phyloP scores from a whole-genome alignment of 345 rosid genomes.

The Microcos paniculata region DNA sequence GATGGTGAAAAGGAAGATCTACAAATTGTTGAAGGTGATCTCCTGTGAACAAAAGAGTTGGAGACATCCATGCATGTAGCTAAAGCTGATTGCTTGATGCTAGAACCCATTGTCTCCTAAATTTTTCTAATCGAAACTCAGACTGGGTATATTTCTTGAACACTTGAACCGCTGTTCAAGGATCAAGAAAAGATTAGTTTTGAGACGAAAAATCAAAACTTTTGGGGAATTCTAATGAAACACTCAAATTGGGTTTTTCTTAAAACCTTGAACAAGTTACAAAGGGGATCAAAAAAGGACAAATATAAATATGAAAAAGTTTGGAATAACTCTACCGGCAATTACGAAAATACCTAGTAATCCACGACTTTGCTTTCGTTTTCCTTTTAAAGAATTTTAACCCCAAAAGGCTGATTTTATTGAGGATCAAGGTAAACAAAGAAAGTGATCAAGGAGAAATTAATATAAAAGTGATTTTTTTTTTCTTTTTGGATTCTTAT shows the following conservation, averaged over 20 bases:
- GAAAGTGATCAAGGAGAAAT: not conserved
- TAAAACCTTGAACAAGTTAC: not conserved
- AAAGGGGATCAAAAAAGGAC: slow-evolving; percentile 6
- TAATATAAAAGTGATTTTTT: slow-evolving; percentile 1
- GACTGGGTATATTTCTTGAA: not conserved
- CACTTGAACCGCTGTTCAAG: not conserved
- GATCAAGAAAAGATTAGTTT: not conserved
- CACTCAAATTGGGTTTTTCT: not conserved
- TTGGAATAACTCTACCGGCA: not conserved
- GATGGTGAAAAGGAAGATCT: slow-evolving; percentile 44
- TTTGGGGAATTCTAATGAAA: not conserved
- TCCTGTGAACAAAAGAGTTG: slow-evolving; percentile 36
- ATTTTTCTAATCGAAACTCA: not conserved
- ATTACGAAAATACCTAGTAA: slow-evolving; percentile 11
- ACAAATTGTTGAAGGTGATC: slow-evolving; percentile 13
- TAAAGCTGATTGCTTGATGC: slow-evolving; percentile 34
- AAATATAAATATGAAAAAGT: not conserved
- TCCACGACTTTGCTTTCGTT: not conserved
- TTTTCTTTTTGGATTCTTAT: not conserved
- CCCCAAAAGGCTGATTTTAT: not conserved
- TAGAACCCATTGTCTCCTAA: slow-evolving; percentile 39
- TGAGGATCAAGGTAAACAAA: not conserved
- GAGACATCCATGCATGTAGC: slow-evolving; percentile 41
- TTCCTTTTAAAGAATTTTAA: not conserved
- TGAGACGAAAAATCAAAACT: not conserved